Conservation (phyloP, 176 grass and related monocot genomes). For the Pharus latifolius region DNA sequence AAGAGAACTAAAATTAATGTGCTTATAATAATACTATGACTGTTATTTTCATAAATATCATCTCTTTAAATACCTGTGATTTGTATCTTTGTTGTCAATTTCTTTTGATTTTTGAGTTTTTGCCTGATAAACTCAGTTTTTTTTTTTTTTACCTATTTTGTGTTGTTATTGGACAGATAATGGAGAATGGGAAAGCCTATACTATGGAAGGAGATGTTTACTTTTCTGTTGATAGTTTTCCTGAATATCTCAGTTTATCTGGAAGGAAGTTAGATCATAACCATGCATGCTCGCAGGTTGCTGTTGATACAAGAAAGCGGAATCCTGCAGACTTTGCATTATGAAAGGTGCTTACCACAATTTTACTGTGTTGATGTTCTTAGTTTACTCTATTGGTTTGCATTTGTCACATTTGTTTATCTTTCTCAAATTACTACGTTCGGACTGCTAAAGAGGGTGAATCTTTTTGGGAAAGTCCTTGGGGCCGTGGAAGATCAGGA, state of each 20-base stretch:
- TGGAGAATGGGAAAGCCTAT: slow-evolving; percentile 56
- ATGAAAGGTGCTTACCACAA: slow-evolving; percentile 74
- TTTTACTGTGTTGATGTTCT: background rate
- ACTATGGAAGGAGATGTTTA: slow-evolving; percentile 67
- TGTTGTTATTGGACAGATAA: slow-evolving; percentile 38
- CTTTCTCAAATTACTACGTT: background rate
- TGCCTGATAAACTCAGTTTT: no score
- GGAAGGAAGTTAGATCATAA: slow-evolving; percentile 50
- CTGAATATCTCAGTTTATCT: slow-evolving; percentile 49
- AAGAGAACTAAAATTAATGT: no score
- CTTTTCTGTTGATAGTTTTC: slow-evolving; percentile 48
- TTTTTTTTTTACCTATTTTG: no score
- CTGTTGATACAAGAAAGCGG: slow-evolving; percentile 45
- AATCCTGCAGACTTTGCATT: slow-evolving; percentile 47
- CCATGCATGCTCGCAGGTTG: slow-evolving; percentile 42
- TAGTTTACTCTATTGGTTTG: background rate
- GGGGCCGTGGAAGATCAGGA: slow-evolving; percentile 67
- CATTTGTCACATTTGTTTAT: slow-evolving; percentile 6
- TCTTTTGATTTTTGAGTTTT: no score
- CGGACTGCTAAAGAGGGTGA: slow-evolving; percentile 53
- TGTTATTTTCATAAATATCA: no score
- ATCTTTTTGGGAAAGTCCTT: slow-evolving; percentile 63
- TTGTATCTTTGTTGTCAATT: no score
- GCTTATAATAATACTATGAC: no score
- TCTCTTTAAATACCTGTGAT: no score